Evolutionary conservation across 768 basidiomycete species (phyloP).

Genomic region (Lactifluus piperatus): DNA sequence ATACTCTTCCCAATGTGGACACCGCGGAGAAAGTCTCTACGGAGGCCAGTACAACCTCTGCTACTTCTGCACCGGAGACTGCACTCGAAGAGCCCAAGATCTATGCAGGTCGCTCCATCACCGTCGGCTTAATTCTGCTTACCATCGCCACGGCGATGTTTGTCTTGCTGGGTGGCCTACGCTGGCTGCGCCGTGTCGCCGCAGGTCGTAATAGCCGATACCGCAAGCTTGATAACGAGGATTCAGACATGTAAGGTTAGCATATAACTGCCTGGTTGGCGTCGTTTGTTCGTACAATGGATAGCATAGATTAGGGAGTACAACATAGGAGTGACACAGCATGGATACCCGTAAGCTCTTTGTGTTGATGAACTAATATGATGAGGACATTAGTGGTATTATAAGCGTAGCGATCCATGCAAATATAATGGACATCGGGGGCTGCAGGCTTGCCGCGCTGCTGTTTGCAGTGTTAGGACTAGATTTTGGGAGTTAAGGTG

Average conservation of each 20-base stretch:
- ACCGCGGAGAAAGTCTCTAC: background rate
- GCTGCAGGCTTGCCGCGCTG: background rate
- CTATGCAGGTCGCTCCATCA: conserved; percentile 23
- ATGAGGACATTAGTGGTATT: background rate
- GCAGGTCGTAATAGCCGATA: conserved; percentile 12
- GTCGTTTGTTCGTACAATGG: background rate
- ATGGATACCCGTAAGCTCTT: background rate
- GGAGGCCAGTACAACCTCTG: background rate
- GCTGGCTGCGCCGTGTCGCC: conserved; percentile 11
- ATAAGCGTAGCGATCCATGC: background rate
- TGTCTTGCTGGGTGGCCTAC: conserved; percentile 13
- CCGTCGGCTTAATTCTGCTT: conserved; percentile 28
- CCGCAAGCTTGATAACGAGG: conserved; percentile 9
- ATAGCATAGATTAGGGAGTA: background rate
- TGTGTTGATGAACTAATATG: background rate
- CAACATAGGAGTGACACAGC: background rate
- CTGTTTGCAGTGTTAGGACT: conserved; percentile 29
- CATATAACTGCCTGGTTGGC: background rate
- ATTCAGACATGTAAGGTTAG: conserved; percentile 9
- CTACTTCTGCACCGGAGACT: conserved; percentile 1
- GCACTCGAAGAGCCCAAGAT: conserved; percentile 15
- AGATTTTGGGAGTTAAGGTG: background rate
- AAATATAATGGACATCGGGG: background rate
- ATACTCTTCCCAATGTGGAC: background rate
- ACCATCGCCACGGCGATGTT: conserved; percentile 10